Evolutionary conservation across 2,329 filamentous ascomycete species (phyloP).

Genomic region (Didymella pomorum): DNA sequence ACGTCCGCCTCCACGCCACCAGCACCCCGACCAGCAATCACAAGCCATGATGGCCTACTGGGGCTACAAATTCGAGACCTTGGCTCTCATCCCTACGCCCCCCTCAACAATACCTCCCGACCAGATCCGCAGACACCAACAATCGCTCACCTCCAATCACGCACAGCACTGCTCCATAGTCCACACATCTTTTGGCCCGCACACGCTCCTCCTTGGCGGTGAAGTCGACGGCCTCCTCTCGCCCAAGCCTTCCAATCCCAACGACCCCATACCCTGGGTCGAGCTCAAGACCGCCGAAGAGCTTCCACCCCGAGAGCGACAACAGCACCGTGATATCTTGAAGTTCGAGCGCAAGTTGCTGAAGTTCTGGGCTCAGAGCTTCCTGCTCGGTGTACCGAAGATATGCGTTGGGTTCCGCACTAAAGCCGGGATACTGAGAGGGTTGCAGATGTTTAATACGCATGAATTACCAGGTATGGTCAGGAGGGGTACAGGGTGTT

Average conservation of each 20-base stretch:
- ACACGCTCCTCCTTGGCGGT: constrained; percentile 80
- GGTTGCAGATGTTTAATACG: constrained; percentile 81
- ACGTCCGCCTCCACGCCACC: constrained; percentile 33
- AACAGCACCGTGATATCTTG: constrained; percentile 70
- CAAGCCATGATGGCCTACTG: constrained; percentile 90
- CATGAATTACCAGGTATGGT: constrained; percentile 79
- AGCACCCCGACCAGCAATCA: constrained; percentile 64
- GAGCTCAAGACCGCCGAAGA: constrained; percentile 91
- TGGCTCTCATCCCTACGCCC: constrained; percentile 76
- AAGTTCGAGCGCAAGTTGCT: constrained; percentile 89
- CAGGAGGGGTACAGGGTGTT: constrained; percentile 71
- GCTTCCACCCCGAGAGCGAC: constrained; percentile 56
- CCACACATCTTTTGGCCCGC: constrained; percentile 81
- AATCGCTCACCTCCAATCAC: constrained; percentile 81
- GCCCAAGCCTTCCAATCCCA: constrained; percentile 28
- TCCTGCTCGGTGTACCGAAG: constrained; percentile 88
- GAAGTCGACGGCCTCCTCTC: constrained; percentile 81
- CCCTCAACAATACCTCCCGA: constrained; percentile 83
- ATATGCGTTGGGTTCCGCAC: constrained; percentile 90
- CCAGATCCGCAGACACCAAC: constrained; percentile 78
- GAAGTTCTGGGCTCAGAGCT: constrained; percentile 97
- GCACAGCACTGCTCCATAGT: constrained; percentile 97
- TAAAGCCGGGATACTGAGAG: constrained; percentile 72
- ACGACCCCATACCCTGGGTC: constrained; percentile 78
- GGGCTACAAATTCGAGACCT: constrained; percentile 97